Base-by-base conservation (phyloP, 345 rosid species). In the Nasturtium officinale region DNA sequence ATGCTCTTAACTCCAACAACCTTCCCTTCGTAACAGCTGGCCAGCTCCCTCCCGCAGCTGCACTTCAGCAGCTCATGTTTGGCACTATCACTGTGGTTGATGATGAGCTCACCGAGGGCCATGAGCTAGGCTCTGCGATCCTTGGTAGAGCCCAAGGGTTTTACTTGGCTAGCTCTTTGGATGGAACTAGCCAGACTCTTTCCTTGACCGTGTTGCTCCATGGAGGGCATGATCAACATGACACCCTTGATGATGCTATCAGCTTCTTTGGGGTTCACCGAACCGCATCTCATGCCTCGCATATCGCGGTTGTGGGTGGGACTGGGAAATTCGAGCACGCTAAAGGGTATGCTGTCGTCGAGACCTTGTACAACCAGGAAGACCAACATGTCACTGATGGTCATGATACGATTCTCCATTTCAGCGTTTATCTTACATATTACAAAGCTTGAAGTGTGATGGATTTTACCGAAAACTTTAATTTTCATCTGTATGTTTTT, bases 191-290 rank as follows among this genome's bases (percentile, higher is more conserved):
- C 58, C 99, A 88, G 47, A 94, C 97, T 2, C 65, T 94, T 77
- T 87, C 91, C 0, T 17, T 87, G 51, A 91, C 96, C 1, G 73
- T 83, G 61, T 40, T 89, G 69, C 56, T 91, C 2, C 89, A 87
- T 15, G 82, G 71, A 10, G 81, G 76, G 7, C 82, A 79, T 13
- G 82, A 85, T 10, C 78, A 76, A 5, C 79, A 78, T 6, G 83
- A 71, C 17, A 82, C 50, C 0, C 54, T 70, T 21, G 86, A 71
- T 40, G 91, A 94, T 48, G 82, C 84, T 2, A 83, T 89, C 23
- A 89, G 92, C 54, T 87, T 93, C 76, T 94, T 91, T n/a, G 97
- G 99, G 6, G 96, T 95, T 47, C 96, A 95, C 28, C 58, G 96
- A 45, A 84, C 91, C 0, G 93, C 89, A 9, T 81, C 96, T 20